Percentiles rank a stretch among this genome's conserved stretches.
Conservation (phyloP, 1,284 basidiomycete genomes). For the Mycena sp. region DNA sequence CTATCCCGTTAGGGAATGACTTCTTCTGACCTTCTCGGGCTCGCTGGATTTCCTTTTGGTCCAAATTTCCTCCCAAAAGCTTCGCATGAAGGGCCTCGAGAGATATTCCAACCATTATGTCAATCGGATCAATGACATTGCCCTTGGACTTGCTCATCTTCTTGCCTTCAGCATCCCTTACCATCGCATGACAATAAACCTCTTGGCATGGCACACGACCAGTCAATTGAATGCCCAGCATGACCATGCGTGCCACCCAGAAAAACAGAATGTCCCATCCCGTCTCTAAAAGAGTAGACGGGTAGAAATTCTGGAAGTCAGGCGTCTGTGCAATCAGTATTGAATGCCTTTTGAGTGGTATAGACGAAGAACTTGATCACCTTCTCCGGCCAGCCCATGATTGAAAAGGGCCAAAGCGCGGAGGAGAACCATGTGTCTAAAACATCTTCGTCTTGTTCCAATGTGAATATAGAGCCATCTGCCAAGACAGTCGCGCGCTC, state of each 20-base stretch:
- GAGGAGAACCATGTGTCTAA: slow-evolving; percentile 99
- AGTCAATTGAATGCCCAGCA: slow-evolving; percentile 93
- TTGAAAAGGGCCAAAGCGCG: slow-evolving; percentile 97
- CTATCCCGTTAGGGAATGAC: slow-evolving; percentile 98
- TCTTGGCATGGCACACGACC: slow-evolving; percentile 95
- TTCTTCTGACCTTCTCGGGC: slow-evolving; percentile 98
- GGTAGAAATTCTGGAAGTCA: slow-evolving; percentile 88
- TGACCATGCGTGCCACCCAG: slow-evolving; percentile 99
- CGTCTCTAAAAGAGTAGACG: slow-evolving; percentile 91
- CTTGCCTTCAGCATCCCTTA: slow-evolving; percentile 97
- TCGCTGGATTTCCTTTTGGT: slow-evolving; percentile 92
- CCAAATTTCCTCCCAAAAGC: slow-evolving; percentile 91
- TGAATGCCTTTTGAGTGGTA: too few relatives aligned
- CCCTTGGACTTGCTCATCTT: slow-evolving; percentile 99
- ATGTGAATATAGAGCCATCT: slow-evolving; percentile 73
- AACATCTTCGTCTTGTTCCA: slow-evolving; percentile 97
- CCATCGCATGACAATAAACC: slow-evolving; percentile 99
- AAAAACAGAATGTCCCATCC: slow-evolving; percentile 99
- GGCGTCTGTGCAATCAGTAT: slow-evolving; percentile 42
- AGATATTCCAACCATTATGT: slow-evolving; percentile 90
- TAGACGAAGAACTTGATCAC: too few relatives aligned
- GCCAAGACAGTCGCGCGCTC: slow-evolving; percentile 83
- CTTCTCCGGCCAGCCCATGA: slow-evolving; percentile 96
- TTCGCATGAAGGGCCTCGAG: slow-evolving; percentile 91
- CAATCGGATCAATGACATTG: slow-evolving; percentile 98